These are phyloP conservation scores for Periglandula ipomoeae DNA, from an alignment of 2,329 filamentous ascomycete genomes.

Conservation along the genomic window DNA sequence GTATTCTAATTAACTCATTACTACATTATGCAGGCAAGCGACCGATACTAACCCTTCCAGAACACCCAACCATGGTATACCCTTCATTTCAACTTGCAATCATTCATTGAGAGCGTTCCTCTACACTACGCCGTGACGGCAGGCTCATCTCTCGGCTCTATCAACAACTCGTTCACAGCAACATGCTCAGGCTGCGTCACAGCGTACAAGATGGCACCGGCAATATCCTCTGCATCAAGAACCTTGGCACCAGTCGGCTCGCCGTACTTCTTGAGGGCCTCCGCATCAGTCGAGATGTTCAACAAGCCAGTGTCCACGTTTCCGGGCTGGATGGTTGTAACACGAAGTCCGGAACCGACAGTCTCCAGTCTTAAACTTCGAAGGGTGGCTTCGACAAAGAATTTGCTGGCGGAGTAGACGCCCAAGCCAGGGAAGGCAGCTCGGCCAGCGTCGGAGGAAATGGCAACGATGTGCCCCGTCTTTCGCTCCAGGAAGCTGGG, in stretches of 20 bases:
- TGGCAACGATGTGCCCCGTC: conserved; percentile 65
- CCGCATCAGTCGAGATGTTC: conserved; percentile 63
- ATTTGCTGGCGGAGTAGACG: conserved; percentile 76
- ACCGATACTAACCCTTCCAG: no score
- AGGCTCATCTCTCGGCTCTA: conserved; percentile 69
- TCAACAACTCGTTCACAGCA: conserved; percentile 70
- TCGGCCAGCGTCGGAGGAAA: conserved; percentile 72
- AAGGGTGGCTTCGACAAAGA: conserved; percentile 78
- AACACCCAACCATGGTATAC: no score
- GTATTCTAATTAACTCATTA: no score
- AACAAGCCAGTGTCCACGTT: conserved; percentile 68
- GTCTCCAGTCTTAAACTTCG: conserved; percentile 68
- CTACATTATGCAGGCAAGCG: no score
- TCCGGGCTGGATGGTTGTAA: conserved; percentile 68
- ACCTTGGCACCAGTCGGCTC: conserved; percentile 68
- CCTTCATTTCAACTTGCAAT: no score
- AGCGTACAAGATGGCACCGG: conserved; percentile 63
- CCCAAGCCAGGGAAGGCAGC: conserved; percentile 76
- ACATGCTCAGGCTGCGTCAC: conserved; percentile 67
- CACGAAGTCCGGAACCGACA: conserved; percentile 60
- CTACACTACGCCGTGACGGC: conserved; percentile 1
- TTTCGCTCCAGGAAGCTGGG: conserved; percentile 64
- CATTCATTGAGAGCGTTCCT: no score
- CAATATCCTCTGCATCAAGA: conserved; percentile 64
- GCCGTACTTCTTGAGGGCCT: conserved; percentile 71